phyloP scores from a whole-genome alignment of 2,329 filamentous ascomycete species.

The Epichloe baconii region DNA sequence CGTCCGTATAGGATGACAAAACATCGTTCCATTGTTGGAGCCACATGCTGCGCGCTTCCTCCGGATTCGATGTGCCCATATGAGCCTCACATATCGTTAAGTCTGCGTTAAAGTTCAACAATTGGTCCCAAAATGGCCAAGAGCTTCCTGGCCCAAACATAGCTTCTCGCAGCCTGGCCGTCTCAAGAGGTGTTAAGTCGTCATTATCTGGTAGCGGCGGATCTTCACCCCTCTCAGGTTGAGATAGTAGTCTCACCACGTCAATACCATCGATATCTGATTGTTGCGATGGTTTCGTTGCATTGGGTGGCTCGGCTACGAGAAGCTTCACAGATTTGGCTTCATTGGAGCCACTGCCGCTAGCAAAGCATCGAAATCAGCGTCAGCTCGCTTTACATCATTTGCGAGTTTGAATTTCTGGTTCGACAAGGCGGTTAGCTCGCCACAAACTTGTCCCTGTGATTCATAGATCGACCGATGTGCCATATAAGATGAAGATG shows the following conservation, averaged over 20 bases:
- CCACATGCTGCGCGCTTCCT: conserved; percentile 32
- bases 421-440: neutral
- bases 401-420: neutral
- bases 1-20: conserved; percentile 44
- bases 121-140: conserved; percentile 25
- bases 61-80: conserved; percentile 25
- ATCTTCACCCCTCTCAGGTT: conserved; percentile 11
- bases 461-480: neutral
- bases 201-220: conserved; percentile 11
- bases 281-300: conserved; percentile 9
- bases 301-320: neutral
- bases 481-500: neutral
- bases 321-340: neutral
- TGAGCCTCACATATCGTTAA: conserved; percentile 19
- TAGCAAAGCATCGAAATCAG: neutral
- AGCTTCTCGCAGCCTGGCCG: conserved; percentile 21
- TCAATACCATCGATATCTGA: conserved; percentile 12
- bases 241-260: conserved; percentile 25
- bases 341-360: neutral
- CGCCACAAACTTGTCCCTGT: neutral
- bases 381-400: neutral
- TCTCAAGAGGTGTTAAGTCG: conserved; percentile 17
- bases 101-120: conserved; percentile 38
- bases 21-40: conserved; percentile 43
- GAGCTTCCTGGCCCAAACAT: conserved; percentile 19